Conservation (phyloP, 2,329 filamentous ascomycete genomes). For the Phialophora macrospora region DNA sequence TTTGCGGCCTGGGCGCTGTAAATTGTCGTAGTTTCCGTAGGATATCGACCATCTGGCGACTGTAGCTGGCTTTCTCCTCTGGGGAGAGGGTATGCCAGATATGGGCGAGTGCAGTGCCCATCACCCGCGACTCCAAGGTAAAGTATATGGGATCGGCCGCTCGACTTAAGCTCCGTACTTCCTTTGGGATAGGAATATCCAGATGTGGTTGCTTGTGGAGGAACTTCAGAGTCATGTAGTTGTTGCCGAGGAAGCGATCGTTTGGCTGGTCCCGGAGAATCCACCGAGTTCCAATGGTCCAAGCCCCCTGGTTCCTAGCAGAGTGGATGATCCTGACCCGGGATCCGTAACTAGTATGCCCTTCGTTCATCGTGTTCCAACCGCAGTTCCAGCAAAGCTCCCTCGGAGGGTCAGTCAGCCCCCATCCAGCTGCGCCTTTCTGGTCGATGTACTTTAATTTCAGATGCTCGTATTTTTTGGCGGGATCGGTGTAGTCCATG, state of each 20-base stretch:
- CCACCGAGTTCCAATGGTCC: conserved; percentile 23
- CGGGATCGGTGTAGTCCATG: conserved; percentile 20
- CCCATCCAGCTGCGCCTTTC: too few species aligned
- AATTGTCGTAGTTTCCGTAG: conserved; percentile 18
- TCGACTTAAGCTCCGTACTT: conserved; percentile 16
- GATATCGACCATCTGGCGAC: conserved; percentile 14
- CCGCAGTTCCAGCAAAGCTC: conserved; percentile 4
- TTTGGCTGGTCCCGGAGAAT: conserved; percentile 18
- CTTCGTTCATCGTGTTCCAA: not conserved
- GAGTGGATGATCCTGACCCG: conserved; percentile 20
- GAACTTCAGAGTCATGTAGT: conserved; percentile 26
- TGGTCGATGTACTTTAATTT: not conserved
- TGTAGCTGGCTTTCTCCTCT: conserved; percentile 22
- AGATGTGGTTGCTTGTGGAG: conserved; percentile 19
- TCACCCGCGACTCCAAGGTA: conserved; percentile 19
- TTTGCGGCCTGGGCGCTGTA: conserved; percentile 18
- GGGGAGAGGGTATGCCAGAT: conserved; percentile 11
- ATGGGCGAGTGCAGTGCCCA: not conserved
- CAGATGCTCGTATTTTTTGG: conserved; percentile 11
- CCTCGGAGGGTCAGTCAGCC: not conserved
- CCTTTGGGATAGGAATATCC: conserved; percentile 19
- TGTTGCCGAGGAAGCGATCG: conserved; percentile 17
- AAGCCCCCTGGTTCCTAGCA: conserved; percentile 7
- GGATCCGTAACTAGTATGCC: not conserved
- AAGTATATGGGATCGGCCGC: conserved; percentile 17